Evolutionary conservation across 441 rosid species (phyloP).

Genomic region (Dalechampia spathulata): DNA sequence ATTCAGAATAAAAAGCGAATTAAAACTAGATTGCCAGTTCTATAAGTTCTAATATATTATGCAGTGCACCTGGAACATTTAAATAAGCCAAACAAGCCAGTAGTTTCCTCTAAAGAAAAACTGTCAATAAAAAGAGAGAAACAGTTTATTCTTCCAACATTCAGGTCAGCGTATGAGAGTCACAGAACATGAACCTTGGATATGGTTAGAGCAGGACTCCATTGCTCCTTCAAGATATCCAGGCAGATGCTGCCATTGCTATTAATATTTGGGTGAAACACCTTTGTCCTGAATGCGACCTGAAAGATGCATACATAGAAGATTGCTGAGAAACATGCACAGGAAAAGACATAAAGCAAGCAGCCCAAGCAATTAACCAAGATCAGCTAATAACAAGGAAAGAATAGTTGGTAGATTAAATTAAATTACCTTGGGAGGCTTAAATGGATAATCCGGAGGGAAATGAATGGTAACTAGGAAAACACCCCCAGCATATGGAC

Average conservation of each 20-base stretch:
- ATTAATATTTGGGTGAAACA: conserved; percentile 58
- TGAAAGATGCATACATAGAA: conserved; percentile 10
- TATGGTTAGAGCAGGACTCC: conserved; percentile 58
- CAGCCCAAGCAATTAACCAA: no score
- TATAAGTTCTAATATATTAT: no score
- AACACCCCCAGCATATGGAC: no score
- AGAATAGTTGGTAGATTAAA: no score
- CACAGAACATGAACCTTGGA: conserved; percentile 36
- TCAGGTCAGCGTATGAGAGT: conserved; percentile 20
- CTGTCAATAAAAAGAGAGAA: neutral
- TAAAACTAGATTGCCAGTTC: neutral
- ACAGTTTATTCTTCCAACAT: conserved; percentile 16
- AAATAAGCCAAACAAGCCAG: no score
- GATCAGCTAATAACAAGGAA: no score
- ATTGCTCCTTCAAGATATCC: conserved; percentile 60
- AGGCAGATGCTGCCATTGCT: conserved; percentile 59
- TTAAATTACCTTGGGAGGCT: no score
- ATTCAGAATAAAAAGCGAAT: neutral
- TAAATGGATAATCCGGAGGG: no score
- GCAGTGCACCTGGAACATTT: no score
- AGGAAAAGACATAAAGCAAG: neutral
- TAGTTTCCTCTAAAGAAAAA: no score
- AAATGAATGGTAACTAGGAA: no score
- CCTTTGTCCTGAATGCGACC: conserved; percentile 88
- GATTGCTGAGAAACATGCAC: neutral